Evolutionary conservation across 2,329 filamentous ascomycete species (phyloP).

Genomic region (Esteya vermicola): DNA sequence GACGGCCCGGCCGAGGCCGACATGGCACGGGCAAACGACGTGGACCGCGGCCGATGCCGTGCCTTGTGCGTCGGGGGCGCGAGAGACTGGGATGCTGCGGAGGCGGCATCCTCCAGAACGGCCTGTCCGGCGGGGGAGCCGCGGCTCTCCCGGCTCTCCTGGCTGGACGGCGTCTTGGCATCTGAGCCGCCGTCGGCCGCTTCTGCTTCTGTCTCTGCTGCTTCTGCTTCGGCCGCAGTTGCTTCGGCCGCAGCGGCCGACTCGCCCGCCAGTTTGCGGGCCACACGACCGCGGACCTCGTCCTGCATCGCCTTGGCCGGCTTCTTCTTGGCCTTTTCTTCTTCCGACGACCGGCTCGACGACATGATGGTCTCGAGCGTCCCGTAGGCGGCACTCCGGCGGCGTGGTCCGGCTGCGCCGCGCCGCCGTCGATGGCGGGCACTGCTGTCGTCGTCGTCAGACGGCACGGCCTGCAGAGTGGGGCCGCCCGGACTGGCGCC

Average conservation of each 20-base stretch:
- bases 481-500: slow-evolving; percentile 25
- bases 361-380: slow-evolving; percentile 55
- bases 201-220: neutral
- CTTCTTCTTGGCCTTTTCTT: slow-evolving; percentile 45
- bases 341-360: slow-evolving; percentile 49
- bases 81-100: too few species aligned
- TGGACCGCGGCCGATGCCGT: slow-evolving; percentile 19
- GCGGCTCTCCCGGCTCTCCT: too few species aligned
- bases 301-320: slow-evolving; percentile 41
- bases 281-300: slow-evolving; percentile 34
- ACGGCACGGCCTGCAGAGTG: slow-evolving; percentile 41
- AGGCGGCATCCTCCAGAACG: too few species aligned
- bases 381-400: slow-evolving; percentile 41
- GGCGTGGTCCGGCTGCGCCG: slow-evolving; percentile 24
- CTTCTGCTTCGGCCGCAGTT: neutral
- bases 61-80: too few species aligned
- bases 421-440: slow-evolving; percentile 24
- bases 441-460: slow-evolving; percentile 36
- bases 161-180: too few species aligned
- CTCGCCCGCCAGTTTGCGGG: slow-evolving; percentile 21
- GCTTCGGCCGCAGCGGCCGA: slow-evolving; percentile 10
- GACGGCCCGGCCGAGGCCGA: too few species aligned
- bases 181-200: too few species aligned
- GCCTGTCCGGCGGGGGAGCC: too few species aligned
- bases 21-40: slow-evolving; percentile 30